Evolutionary conservation across 1,139 yeast genomes (phyloP), one percentile per base, ranked within the genome.

Genomic region (Lodderomyces beijingensis): DNA sequence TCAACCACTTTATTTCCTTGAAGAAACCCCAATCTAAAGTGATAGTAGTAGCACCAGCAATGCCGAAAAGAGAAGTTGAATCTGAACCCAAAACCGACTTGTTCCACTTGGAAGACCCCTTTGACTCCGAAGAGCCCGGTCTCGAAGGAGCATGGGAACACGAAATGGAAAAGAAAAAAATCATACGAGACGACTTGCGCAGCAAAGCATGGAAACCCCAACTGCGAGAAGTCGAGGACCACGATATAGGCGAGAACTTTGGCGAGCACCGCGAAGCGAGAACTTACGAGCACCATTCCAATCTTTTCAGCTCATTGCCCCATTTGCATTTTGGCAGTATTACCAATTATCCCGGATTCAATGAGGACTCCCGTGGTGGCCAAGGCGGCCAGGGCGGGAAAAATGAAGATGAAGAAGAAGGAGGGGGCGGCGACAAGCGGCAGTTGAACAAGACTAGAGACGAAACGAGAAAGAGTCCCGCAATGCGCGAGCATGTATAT

Each of bases 41-140:
- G n/a, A n/a, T n/a, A n/a, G n/a, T n/a, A n/a, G n/a, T n/a, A n/a
- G n/a, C n/a, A n/a, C n/a, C 12, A 24, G 17, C 18, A 27, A 27
- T 27, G 29, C n/a, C n/a, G n/a, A n/a, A n/a, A n/a, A 27, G 20
- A 18, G 24, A 27, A 19, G 19, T 12, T 16, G 23, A 27, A 17
- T 19, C 15, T 13, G 18, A 21, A n/a, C 15, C 36, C 4, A 30
- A 30, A 17, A 8, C 32, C 14, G 37, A 28, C 17, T 11, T 25
- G 2, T 25, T 28, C 18, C n/a, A 21, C n/a, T 25, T 30, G 10
- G 34, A 32, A n/a, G 39, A 36, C 11, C 25, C 29, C 9, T 28
- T 29, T n/a, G n/a, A 27, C 21, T 25, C 35, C 8, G 33, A 36
- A 9, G 27, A 34, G 14, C 20, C 37, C 11, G 23, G 28, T 14